Evolutionary conservation across 108 stramenopile species (phyloP).

Genomic region (Schizochytrium sp.): DNA sequence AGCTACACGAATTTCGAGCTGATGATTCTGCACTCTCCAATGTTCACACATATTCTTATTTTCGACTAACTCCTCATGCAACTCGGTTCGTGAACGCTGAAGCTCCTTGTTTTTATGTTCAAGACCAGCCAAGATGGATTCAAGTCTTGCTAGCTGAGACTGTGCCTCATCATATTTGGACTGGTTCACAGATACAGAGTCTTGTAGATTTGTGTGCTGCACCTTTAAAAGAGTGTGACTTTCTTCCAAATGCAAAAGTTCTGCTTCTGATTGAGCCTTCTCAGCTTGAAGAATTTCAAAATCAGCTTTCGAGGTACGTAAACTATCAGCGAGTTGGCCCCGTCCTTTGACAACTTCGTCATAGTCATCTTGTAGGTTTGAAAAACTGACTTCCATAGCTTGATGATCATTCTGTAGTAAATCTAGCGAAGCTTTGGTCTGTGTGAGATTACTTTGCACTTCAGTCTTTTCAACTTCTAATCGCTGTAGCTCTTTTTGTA

Average conservation of each 20-base stretch:
- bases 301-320: neutral
- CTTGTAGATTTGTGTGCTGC: neutral
- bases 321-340: neutral
- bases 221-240: neutral
- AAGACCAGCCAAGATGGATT: neutral
- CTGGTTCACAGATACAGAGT: no score
- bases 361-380: neutral
- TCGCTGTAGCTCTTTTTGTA: neutral
- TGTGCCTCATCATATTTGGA: no score
- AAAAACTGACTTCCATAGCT: neutral
- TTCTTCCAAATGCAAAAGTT: neutral
- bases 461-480: neutral
- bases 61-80: no score
- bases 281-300: neutral
- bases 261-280: neutral
- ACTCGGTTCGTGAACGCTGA: no score
- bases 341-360: neutral
- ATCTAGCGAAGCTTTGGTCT: no score
- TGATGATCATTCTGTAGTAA: no score
- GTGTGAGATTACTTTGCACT: no score
- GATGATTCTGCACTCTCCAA: no score
- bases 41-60: no score
- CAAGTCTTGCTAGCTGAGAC: no score
- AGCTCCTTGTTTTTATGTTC: neutral
- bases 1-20: no score